Conservation (phyloP, 345 rosid genomes). For the Eucalyptus camaldulensis region DNA sequence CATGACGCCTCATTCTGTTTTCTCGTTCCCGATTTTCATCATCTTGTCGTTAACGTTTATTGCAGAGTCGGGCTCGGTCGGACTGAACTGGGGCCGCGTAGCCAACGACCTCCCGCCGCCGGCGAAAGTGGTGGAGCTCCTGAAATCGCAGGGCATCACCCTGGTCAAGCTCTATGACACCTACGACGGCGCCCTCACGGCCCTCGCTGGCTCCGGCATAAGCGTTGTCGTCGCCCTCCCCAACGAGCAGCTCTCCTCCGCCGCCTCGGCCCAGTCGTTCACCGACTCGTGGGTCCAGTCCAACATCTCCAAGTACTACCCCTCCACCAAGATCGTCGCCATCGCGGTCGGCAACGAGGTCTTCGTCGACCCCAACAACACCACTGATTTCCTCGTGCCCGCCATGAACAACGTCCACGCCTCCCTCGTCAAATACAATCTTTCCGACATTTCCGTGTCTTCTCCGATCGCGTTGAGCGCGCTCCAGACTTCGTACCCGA, state of each 20-base stretch:
- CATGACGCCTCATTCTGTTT: not conserved
- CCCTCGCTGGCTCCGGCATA: slow-evolving; percentile 57
- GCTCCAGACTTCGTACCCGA: slow-evolving; percentile 56
- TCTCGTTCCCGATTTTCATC: not conserved
- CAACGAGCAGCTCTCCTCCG: slow-evolving; percentile 59
- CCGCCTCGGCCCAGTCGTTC: slow-evolving; percentile 60
- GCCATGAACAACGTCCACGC: slow-evolving; percentile 70
- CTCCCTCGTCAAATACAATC: slow-evolving; percentile 41
- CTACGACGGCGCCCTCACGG: slow-evolving; percentile 46
- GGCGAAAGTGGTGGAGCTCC: slow-evolving; percentile 52
- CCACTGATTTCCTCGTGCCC: slow-evolving; percentile 52
- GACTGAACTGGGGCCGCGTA: slow-evolving; percentile 81
- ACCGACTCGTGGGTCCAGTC: slow-evolving; percentile 75
- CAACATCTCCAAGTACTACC: slow-evolving; percentile 43
- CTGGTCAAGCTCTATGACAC: slow-evolving; percentile 74
- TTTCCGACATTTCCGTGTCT: slow-evolving; percentile 46
- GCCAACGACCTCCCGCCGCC: slow-evolving; percentile 71
- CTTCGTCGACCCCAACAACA: slow-evolving; percentile 65
- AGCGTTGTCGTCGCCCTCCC: slow-evolving; percentile 64
- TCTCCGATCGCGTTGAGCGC: slow-evolving; percentile 73
- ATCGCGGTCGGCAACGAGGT: slow-evolving; percentile 91
- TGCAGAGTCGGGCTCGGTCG: slow-evolving; percentile 42
- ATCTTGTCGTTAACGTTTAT: not conserved
- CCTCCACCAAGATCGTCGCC: slow-evolving; percentile 57
- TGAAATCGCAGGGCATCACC: slow-evolving; percentile 43